phyloP scores from a whole-genome alignment of 768 basidiomycete genomes.

The Tephrocybe sp. region DNA sequence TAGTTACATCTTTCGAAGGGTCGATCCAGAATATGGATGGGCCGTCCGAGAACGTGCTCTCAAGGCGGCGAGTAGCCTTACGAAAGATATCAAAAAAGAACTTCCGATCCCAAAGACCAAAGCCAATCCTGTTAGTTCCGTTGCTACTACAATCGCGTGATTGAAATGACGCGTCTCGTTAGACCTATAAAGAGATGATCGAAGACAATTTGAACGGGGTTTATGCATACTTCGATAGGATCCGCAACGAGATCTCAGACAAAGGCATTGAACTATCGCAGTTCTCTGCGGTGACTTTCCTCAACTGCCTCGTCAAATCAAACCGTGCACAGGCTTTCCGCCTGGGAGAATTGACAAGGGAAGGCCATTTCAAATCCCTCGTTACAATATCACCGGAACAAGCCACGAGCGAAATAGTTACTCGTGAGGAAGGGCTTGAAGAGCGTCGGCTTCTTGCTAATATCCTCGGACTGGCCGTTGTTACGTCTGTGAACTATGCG shows the following conservation, averaged over 20 bases:
- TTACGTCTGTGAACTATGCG: slow-evolving; percentile 22
- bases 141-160: no score
- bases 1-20: slow-evolving; percentile 24
- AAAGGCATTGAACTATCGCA: slow-evolving; percentile 3
- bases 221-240: neutral
- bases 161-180: no score
- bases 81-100: slow-evolving; percentile 3
- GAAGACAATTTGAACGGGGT: neutral
- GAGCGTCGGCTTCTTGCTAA: slow-evolving; percentile 17
- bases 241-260: slow-evolving; percentile 5
- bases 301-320: slow-evolving; percentile 18
- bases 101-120: slow-evolving; percentile 10
- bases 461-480: slow-evolving; percentile 18
- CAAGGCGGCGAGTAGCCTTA: slow-evolving; percentile 9
- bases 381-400: neutral
- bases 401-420: neutral
- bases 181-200: neutral
- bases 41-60: slow-evolving; percentile 16
- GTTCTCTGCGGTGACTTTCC: slow-evolving; percentile 16
- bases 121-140: slow-evolving; percentile 1
- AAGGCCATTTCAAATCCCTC: slow-evolving; percentile 10
- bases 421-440: slow-evolving; percentile 15
- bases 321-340: slow-evolving; percentile 9
- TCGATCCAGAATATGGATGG: slow-evolving; percentile 23
- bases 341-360: neutral